Evolutionary conservation across 202 grass and related monocot species (phyloP), one percentile per base, ranked within the genome.

Genomic region (Dendrocalamus latiflorus): DNA sequence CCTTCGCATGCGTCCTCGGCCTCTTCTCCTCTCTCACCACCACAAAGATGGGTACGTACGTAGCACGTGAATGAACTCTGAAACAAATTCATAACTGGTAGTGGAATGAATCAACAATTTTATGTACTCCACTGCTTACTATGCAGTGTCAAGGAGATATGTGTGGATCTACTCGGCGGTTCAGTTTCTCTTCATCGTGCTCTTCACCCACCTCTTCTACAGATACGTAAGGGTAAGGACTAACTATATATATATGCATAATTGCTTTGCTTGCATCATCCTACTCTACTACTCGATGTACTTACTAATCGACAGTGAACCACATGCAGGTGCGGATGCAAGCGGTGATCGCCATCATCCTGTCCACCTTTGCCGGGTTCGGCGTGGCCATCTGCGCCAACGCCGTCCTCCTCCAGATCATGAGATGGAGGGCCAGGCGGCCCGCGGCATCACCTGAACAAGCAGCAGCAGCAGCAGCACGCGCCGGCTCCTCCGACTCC

Each of bases 191-290:
- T 74, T 90, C 37, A 88, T 93, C 38, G 93, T 95, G 26, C 90
- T 98, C 82, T 98, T 98, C 74, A 90, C 87, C 50, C 87, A 98
- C 91, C 65, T 98, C 37, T 98, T 98, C 72, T 95, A 91, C 86
- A 84, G 85, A n/a, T n/a, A n/a, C n/a, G n/a, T n/a, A n/a, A n/a
- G n/a, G n/a, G n/a, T n/a, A n/a, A n/a, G n/a, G n/a, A n/a, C n/a
- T n/a, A n/a, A n/a, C n/a, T n/a, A n/a, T n/a, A n/a, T n/a, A n/a
- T n/a, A n/a, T n/a, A n/a, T n/a, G n/a, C n/a, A n/a, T n/a, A n/a
- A n/a, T n/a, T n/a, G n/a, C n/a, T n/a, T n/a, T n/a, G n/a, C n/a
- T n/a, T n/a, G n/a, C n/a, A n/a, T n/a, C n/a, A n/a, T n/a, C n/a
- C n/a, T n/a, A n/a, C n/a, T n/a, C n/a, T n/a, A n/a, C n/a, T n/a